Evolutionary conservation across 2,329 filamentous ascomycete genomes (phyloP), one percentile per base, ranked within the genome.

Genomic region (Aspergillus intermedius): DNA sequence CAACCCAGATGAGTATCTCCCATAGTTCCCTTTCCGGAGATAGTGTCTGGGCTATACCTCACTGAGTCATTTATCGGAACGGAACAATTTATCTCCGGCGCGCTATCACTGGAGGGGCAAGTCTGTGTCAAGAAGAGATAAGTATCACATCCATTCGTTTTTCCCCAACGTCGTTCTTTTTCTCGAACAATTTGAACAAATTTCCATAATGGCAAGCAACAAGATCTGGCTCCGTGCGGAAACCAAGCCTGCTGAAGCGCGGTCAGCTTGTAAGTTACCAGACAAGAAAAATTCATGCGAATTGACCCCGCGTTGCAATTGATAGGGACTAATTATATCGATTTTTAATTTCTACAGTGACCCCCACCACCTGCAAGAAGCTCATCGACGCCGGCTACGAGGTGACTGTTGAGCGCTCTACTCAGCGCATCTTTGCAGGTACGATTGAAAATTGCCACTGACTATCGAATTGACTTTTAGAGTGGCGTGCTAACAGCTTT

Each of bases 341-440:
- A 30, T 12, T 41, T 45, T 47, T 48, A 19, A 19, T 48, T 50
- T 55, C 41, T 52, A 45, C 23, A 70, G 68, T 77, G 52, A 79
- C 72, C 50, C 71, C 74, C 43, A 70, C 70, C n/a, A 79, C 75
- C 37, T 71, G 78, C 56, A 81, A 83, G 69, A 75, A 76, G 46
- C 77, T 88, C 46, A 72, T 87, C 47, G 78, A 86, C 54, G 83
- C 83, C 37, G 85, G 85, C 52, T 88, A 87, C 66, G 75, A 75
- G 21, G 77, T 89, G 58, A 78, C 79, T 44, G 80, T 88, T 44
- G 86, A 89, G 74, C 77, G 79, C 52, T 81, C 79, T 50, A 77
- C 79, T n/a, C 77, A 80, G 62, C 77, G 86, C 48, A 88, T 88
- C 60, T 75, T 74, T 46, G 69, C 71, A 25, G 72, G 73, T 68